Evolutionary conservation across 257 asterid species (phyloP), one percentile per base, ranked within the genome.

Genomic region (Scutellaria barbata): DNA sequence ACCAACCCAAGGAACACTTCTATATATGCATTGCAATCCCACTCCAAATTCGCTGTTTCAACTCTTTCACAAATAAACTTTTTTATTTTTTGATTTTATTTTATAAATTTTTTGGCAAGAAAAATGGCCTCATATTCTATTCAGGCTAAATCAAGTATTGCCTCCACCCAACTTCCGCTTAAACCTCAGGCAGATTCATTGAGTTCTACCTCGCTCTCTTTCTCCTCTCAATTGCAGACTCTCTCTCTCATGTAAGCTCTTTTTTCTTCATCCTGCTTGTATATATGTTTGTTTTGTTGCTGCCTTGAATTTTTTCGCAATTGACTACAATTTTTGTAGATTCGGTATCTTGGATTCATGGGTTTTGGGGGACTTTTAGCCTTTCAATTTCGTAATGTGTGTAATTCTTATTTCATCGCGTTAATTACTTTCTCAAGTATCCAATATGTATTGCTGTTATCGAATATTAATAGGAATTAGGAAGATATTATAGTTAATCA

Each of bases 221-320:
- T 88, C 76, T 79, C 92, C 62, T 88, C 96, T 66, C 86, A 74
- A 68, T 66, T 85, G 72, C 81, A 69, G 18, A 7, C 52, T 42
- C 33, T 77, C 51, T 73, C 85, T 42, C 48, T 85, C 69, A 83
- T 68, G 96, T 88, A 81, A 82, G 80, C 57, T 18, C 62, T 50
- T 63, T 73, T 18, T 16, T 25, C 39, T 9, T 7, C 1, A 68
- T 12, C 18, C n/a, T 39, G 35, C 59, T 9, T 20, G 8, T 48
- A 40, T 58, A 42, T 61, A 33, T 10, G 54, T 62, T 52, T 30
- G 13, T 18, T 22, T 40, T 30, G 47, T 30, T 17, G 45, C 14
- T 14, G n/a, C 13, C 63, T 50, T 17, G n/a, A 22, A 67, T 48
- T 58, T 67, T 35, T 14, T 63, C 22, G 22, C 56, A 16, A 52